A percentile compares a stretch with the other conserved stretches of the same genome.
phyloP scores from a whole-genome alignment of 139 green algal species.

The Yamagishiella unicocca region DNA sequence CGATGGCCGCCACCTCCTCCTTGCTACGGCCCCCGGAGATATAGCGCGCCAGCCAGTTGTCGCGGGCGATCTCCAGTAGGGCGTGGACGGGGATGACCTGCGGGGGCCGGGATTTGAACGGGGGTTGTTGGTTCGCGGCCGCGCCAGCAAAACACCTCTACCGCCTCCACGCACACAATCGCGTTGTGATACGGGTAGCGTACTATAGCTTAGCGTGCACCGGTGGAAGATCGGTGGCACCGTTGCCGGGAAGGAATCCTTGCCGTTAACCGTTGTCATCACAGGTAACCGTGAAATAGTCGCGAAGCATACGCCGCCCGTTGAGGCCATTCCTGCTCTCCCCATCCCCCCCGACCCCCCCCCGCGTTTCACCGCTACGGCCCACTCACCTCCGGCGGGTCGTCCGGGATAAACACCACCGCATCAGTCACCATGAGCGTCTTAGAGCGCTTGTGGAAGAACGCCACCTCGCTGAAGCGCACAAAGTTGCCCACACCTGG shows the following conservation, averaged over 20 bases:
- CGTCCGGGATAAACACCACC: constrained; percentile 77
- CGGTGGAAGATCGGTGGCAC: too few relatives aligned
- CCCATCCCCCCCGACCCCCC: neutral
- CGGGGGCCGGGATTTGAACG: neutral
- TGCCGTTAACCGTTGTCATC: too few relatives aligned
- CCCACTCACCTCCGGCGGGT: constrained; percentile 65
- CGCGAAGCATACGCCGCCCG: too few relatives aligned
- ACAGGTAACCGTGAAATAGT: too few relatives aligned
- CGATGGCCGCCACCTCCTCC: constrained; percentile 59
- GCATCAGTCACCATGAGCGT: constrained; percentile 92
- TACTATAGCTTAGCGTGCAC: too few relatives aligned
- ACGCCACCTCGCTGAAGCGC: constrained; percentile 79
- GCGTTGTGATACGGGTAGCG: too few relatives aligned
- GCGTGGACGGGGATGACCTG: constrained; percentile 34
- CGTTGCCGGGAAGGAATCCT: too few relatives aligned
- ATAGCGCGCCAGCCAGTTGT: constrained; percentile 61
- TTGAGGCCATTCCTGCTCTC: too few relatives aligned
- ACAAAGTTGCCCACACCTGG: constrained; percentile 54
- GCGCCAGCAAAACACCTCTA: too few relatives aligned
- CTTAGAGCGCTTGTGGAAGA: constrained; percentile 84
- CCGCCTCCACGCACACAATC: too few relatives aligned
- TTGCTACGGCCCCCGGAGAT: constrained; percentile 56
- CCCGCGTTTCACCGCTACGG: neutral
- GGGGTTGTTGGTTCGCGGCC: too few relatives aligned
- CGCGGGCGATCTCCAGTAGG: constrained; percentile 61